Conservation (phyloP, 805 yeast species). For the Yarrowia alimentaria region DNA sequence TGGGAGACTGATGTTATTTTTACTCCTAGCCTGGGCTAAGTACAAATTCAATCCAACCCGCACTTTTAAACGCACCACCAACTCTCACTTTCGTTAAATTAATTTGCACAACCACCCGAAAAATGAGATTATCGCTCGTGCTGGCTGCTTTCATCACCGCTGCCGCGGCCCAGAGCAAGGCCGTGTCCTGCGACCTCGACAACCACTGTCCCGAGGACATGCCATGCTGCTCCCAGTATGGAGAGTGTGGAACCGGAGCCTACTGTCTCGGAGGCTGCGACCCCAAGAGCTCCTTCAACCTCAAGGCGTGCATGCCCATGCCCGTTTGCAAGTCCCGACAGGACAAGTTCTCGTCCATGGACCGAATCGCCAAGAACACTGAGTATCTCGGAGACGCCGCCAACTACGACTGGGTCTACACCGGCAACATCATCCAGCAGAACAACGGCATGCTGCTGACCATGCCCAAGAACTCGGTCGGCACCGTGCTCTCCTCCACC, state of each 20-base stretch:
- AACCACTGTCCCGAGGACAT: conserved; percentile 64
- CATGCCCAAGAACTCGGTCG: conserved; percentile 73
- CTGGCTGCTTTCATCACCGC: conserved; percentile 30
- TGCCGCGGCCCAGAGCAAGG: conserved; percentile 34
- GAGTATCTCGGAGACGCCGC: conserved; percentile 69
- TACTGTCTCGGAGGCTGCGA: conserved; percentile 88
- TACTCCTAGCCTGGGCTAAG: conserved; percentile 16
- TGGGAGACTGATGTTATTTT: conserved; percentile 22
- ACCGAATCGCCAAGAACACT: conserved; percentile 40
- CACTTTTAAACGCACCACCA: background rate
- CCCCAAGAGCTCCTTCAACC: conserved; percentile 62
- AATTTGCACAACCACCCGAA: conserved; percentile 2
- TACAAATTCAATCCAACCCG: conserved; percentile 18
- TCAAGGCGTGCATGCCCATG: conserved; percentile 78
- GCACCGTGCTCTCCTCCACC: conserved; percentile 79
- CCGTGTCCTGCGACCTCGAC: conserved; percentile 52
- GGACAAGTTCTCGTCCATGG: conserved; percentile 37
- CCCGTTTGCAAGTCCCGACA: conserved; percentile 60
- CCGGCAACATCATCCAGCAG: conserved; percentile 49
- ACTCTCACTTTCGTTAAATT: conserved; percentile 15
- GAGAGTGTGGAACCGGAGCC: conserved; percentile 74
- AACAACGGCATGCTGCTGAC: conserved; percentile 62
- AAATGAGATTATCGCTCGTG: conserved; percentile 20
- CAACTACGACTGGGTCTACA: conserved; percentile 66
- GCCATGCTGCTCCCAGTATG: conserved; percentile 88